Percentiles rank a stretch among this genome's conserved stretches.
These are phyloP conservation scores for Leptographium radiaticola DNA, from an alignment of 2,329 filamentous ascomycete genomes.

Conservation along the genomic window DNA sequence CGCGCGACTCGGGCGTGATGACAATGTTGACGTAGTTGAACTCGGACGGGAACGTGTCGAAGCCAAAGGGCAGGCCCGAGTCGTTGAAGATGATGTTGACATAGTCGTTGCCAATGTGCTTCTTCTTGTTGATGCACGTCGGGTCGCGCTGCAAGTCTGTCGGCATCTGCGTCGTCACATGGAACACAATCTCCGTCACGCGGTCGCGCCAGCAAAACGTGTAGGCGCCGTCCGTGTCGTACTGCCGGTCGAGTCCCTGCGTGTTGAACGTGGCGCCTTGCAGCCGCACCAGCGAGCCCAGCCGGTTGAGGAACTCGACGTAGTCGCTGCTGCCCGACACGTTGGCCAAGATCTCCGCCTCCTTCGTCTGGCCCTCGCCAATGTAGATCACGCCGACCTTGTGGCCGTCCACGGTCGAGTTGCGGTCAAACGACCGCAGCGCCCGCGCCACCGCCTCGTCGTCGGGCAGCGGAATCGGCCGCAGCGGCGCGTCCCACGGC, in stretches of 20 bases:
- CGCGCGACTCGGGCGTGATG: conserved; percentile 74
- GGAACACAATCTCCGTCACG: conserved; percentile 90
- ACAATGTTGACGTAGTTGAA: conserved; percentile 98
- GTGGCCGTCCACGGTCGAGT: conserved; percentile 83
- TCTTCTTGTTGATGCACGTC: conserved; percentile 72
- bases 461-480: conserved; percentile 62
- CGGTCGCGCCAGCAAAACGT: conserved; percentile 92
- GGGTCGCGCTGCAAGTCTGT: conserved; percentile 67
- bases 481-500: conserved; percentile 38
- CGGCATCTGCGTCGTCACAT: conserved; percentile 95
- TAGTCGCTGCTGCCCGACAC: conserved; percentile 79
- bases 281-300: conserved; percentile 71
- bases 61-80: conserved; percentile 76
- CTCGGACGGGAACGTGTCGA: conserved; percentile 84
- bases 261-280: conserved; percentile 83
- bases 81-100: conserved; percentile 98
- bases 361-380: conserved; percentile 69
- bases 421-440: conserved; percentile 72
- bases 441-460: conserved; percentile 60
- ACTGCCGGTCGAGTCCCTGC: conserved; percentile 70
- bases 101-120: conserved; percentile 92
- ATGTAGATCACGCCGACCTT: conserved; percentile 94
- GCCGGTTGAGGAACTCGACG: conserved; percentile 64
- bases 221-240: conserved; percentile 71
- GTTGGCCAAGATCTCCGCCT: conserved; percentile 78